Evolutionary conservation across 1,284 basidiomycete genomes (phyloP), one percentile per base, ranked within the genome.

Genomic region (Pseudozyma sp.): DNA sequence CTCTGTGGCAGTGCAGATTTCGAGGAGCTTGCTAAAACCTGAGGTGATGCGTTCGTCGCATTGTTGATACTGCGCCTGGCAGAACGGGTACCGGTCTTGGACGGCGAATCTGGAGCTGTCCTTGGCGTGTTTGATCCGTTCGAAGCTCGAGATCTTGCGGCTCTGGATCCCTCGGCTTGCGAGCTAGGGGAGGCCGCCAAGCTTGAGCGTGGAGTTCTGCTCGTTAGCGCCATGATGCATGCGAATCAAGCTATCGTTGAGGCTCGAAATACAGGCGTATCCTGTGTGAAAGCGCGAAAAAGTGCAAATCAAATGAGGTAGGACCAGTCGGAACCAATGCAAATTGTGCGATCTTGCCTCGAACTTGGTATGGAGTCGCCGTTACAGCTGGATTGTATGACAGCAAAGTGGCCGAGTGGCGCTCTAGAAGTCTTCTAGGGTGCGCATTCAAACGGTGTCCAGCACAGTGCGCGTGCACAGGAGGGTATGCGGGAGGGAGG

Each of bases 151-250:
- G 36, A 25, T 13, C 12, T 19, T 39, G n/a, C 19, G 38, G 38
- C 12, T 13, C 12, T 13, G 11, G 39, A 40, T 12, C 39, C 39
- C 12, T 12, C 16, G 39, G 39, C 39, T n/a, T 57, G 40, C 19
- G 53, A 58, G 51, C 52, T 57, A 40, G 31, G 14, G n/a, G 50
- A 49, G 10, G 61, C 44, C 10, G 44, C 47, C 31, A 49, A 42
- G 35, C 57, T 63, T 13, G 55, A 49, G 16, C 48, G 55, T 25
- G 52, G n/a, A 19, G 34, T 34, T 43, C 34, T 59, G 35, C 35
- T 52, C 49, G 52, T 18, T 6, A 52, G 39, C 18, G 60, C 48
- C 67, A 70, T 70, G 48, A 11, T 31, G 36, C 11, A 38, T 36
- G 42, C 48, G n/a, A 34, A 39, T 40, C 16, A 35, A 35, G 42